phyloP scores from a whole-genome alignment of 352 stramenopile genomes.

The Globisporangium spinosum region DNA sequence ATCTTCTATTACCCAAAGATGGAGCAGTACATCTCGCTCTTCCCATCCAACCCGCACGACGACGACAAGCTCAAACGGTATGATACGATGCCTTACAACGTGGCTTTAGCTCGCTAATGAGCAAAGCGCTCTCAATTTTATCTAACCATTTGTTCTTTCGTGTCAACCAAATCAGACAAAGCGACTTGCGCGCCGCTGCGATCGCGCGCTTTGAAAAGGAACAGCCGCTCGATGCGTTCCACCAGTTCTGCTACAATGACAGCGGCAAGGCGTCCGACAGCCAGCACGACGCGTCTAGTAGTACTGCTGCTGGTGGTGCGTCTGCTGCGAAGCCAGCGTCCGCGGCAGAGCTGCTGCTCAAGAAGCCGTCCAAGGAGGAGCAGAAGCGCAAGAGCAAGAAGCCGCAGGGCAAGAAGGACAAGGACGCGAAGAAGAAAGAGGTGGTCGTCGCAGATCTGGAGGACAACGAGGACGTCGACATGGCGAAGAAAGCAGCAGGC shows the following conservation, averaged over 20 bases:
- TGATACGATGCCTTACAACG: neutral
- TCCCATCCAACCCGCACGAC: slow-evolving; percentile 48
- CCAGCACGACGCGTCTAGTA: neutral
- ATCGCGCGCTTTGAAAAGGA: slow-evolving; percentile 54
- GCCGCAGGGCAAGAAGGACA: slow-evolving; percentile 40
- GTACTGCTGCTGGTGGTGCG: neutral
- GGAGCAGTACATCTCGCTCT: slow-evolving; percentile 70
- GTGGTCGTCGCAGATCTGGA: slow-evolving; percentile 55
- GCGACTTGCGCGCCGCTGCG: slow-evolving; percentile 39
- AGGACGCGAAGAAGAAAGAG: slow-evolving; percentile 21
- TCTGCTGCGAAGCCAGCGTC: slow-evolving; percentile 9
- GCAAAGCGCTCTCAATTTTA: neutral
- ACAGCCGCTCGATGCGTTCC: slow-evolving; percentile 54
- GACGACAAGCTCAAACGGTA: slow-evolving; percentile 46
- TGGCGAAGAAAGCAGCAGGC: slow-evolving; percentile 8
- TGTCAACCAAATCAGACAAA: slow-evolving; percentile 23
- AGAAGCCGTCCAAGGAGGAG: slow-evolving; percentile 64
- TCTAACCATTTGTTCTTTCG: neutral
- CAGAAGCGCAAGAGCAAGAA: slow-evolving; percentile 67
- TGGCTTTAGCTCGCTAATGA: neutral
- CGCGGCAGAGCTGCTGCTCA: slow-evolving; percentile 50
- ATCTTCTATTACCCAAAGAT: slow-evolving; percentile 78
- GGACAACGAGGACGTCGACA: slow-evolving; percentile 22
- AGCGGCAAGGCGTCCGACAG: slow-evolving; percentile 24
- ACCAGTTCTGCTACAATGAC: slow-evolving; percentile 75